phyloP scores from a whole-genome alignment of 1,284 basidiomycete species.

The Rhodotorula glutinis region DNA sequence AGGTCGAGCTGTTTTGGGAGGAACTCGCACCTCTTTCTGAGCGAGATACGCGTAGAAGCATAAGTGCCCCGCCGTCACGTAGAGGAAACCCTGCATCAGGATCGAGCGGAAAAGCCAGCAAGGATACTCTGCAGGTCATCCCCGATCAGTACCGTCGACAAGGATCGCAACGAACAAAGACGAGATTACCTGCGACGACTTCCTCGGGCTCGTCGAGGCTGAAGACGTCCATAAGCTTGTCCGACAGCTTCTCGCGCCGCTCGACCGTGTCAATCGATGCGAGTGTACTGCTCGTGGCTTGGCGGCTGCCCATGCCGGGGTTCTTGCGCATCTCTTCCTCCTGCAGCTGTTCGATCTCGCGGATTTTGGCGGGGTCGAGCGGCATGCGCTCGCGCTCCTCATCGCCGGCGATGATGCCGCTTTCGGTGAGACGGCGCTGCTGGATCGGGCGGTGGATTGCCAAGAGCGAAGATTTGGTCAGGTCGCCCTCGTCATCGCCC shows the following conservation, averaged over 20 bases:
- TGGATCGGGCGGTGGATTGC: slow-evolving; percentile 77
- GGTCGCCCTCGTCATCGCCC: slow-evolving; percentile 16
- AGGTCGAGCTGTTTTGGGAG: too few species aligned
- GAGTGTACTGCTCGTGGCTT: slow-evolving; percentile 44
- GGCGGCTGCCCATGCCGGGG: neutral
- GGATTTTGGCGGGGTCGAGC: slow-evolving; percentile 47
- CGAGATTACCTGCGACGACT: slow-evolving; percentile 65
- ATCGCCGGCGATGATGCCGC: neutral
- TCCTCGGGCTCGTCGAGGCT: slow-evolving; percentile 72
- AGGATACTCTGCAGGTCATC: slow-evolving; percentile 30
- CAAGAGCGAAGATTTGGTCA: slow-evolving; percentile 72
- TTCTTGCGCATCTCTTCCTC: slow-evolving; percentile 56
- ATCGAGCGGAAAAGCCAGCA: slow-evolving; percentile 60
- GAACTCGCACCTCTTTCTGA: slow-evolving; percentile 64
- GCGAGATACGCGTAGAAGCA: slow-evolving; percentile 98
- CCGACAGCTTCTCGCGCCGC: slow-evolving; percentile 68
- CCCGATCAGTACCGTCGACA: neutral
- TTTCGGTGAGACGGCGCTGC: slow-evolving; percentile 5
- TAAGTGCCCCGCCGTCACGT: slow-evolving; percentile 82
- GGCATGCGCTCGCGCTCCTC: slow-evolving; percentile 26
- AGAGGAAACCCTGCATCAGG: slow-evolving; percentile 92
- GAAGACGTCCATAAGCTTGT: slow-evolving; percentile 81
- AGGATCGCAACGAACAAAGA: neutral
- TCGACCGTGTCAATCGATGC: slow-evolving; percentile 68
- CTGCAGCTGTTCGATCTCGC: slow-evolving; percentile 52